Percentiles rank a stretch among this genome's conserved stretches.
phyloP scores from a whole-genome alignment of 805 yeast genomes.

The Candida easanensis region DNA sequence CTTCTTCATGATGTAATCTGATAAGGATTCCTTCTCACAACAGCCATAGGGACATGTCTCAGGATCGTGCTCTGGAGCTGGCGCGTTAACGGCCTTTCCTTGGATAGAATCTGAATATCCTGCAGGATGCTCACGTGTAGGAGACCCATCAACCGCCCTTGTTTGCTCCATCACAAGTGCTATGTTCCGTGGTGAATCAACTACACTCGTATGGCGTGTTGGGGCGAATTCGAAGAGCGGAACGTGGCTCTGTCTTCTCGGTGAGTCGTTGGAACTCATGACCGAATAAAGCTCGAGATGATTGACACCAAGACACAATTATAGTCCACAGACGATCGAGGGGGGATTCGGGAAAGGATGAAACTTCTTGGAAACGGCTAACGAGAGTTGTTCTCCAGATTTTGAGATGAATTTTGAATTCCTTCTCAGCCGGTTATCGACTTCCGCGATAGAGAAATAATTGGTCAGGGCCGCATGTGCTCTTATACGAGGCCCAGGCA shows the following conservation, averaged over 20 bases:
- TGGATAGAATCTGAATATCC: background rate
- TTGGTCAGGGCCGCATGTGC: background rate
- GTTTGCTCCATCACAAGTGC: conserved; percentile 3
- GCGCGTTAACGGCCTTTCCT: background rate
- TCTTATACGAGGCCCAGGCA: no score
- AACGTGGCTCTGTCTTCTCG: background rate
- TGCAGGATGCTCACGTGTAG: background rate
- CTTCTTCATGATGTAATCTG: conserved; percentile 33
- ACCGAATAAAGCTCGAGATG: no score
- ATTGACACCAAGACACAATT: no score
- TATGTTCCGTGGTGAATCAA: conserved; percentile 1
- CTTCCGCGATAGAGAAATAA: background rate
- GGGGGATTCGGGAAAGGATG: no score
- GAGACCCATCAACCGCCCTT: conserved; percentile 2
- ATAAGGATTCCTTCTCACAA: conserved; percentile 23
- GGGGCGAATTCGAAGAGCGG: background rate
- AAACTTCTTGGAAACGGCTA: no score
- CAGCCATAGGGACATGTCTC: conserved; percentile 29
- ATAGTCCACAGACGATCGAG: no score
- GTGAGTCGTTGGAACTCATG: background rate
- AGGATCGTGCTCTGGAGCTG: conserved; percentile 3
- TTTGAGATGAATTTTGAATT: background rate
- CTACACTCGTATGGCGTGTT: background rate
- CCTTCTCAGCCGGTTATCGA: background rate
- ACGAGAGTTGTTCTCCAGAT: background rate